Percentiles rank a stretch among this genome's conserved stretches.
These are phyloP conservation scores for Aureobasidium sp. DNA, from an alignment of 2,329 filamentous ascomycete species.

Conservation along the genomic window DNA sequence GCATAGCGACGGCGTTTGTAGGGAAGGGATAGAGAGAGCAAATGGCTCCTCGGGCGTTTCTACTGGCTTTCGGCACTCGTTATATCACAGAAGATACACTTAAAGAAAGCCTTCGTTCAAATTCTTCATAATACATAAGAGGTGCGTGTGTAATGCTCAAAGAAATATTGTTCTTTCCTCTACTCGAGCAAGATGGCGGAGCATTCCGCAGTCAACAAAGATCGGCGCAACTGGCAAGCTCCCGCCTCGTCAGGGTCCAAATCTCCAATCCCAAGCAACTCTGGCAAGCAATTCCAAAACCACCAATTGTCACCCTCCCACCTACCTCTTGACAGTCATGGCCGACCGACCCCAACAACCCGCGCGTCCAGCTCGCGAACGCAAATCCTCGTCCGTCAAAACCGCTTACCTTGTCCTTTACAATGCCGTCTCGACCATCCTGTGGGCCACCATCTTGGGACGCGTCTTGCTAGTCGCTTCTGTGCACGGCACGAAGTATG, in stretches of 20 bases:
- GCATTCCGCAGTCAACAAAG: neutral
- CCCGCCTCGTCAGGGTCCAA: slow-evolving; percentile 4
- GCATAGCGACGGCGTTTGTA: slow-evolving; percentile 12
- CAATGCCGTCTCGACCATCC: slow-evolving; percentile 68
- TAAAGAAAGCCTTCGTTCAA: neutral
- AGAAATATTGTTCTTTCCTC: neutral
- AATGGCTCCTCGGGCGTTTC: neutral
- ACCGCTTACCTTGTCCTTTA: slow-evolving; percentile 71
- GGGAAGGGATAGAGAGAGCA: neutral
- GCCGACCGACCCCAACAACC: slow-evolving; percentile 10
- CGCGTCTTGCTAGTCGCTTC: slow-evolving; percentile 54
- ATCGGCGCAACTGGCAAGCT: neutral
- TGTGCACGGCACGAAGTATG: slow-evolving; percentile 41
- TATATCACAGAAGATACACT: neutral
- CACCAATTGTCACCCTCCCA: neutral
- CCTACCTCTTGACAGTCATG: neutral
- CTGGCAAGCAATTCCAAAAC: neutral
- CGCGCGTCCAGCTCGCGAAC: neutral
- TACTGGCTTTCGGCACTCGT: neutral
- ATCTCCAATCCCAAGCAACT: neutral
- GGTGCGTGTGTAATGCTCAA: neutral
- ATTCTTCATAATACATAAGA: neutral
- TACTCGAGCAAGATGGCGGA: neutral
- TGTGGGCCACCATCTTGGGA: slow-evolving; percentile 73
- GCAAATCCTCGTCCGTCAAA: slow-evolving; percentile 7